phyloP scores from a whole-genome alignment of 2,329 filamentous ascomycete genomes.

The Lecanicillium sp. region DNA sequence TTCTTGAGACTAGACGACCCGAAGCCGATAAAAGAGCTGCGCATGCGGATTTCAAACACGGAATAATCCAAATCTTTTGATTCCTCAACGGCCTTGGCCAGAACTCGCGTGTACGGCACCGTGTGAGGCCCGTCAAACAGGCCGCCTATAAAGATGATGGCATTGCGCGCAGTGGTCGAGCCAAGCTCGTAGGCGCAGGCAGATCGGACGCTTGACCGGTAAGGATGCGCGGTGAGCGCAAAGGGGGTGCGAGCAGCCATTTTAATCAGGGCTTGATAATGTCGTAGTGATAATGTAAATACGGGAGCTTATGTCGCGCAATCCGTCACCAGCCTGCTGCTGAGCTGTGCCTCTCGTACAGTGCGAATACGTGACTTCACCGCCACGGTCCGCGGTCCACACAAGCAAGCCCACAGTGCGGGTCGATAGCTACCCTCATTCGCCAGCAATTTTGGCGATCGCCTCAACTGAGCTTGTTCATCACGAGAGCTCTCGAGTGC shows the following conservation, averaged over 20 bases:
- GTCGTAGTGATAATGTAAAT: no score
- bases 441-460: constrained; percentile 3
- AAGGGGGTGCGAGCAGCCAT: constrained; percentile 29
- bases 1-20: constrained; percentile 44
- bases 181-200: constrained; percentile 45
- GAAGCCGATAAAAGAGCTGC: constrained; percentile 48
- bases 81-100: constrained; percentile 39
- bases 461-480: no score
- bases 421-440: constrained; percentile 7
- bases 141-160: constrained; percentile 64
- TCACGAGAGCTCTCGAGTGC: no score
- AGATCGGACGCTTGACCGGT: constrained; percentile 33
- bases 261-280: no score
- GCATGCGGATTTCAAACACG: constrained; percentile 51
- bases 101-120: constrained; percentile 47
- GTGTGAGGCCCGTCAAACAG: constrained; percentile 64
- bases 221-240: constrained; percentile 40
- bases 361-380: no score
- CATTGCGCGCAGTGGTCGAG: constrained; percentile 41
- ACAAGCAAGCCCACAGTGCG: constrained; percentile 10
- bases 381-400: no score
- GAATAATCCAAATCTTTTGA: constrained; percentile 39
- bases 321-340: no score
- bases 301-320: no score
- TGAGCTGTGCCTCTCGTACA: no score